Evolutionary conservation across 345 rosid genomes (phyloP).

Genomic region (Anastatica hierochuntica): DNA sequence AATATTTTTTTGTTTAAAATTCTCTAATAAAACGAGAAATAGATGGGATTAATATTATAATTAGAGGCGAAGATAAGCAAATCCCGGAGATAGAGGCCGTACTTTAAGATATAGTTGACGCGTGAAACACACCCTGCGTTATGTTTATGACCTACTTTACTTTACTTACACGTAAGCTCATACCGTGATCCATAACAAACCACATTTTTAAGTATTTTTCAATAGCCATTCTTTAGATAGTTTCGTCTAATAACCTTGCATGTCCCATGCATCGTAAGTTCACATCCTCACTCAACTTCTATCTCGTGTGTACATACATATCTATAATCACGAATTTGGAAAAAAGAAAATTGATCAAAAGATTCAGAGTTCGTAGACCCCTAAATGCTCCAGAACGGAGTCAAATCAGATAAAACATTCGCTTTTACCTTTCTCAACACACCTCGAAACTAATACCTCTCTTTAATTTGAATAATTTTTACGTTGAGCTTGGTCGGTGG

Average conservation of each 20-base stretch:
- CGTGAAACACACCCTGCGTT: constrained; percentile 23
- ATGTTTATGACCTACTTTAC: constrained; percentile 4
- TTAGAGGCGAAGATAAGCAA: constrained; percentile 7
- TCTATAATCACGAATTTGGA: no score
- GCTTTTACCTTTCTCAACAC: no score
- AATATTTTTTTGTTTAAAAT: no score
- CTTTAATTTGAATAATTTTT: no score
- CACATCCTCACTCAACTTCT: constrained; percentile 21
- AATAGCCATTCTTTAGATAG: background rate
- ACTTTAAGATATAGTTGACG: constrained; percentile 21
- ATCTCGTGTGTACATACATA: no score
- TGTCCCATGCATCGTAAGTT: constrained; percentile 22
- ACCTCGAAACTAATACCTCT: no score
- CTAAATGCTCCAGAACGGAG: no score
- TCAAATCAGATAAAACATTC: no score
- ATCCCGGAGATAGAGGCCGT: constrained; percentile 16
- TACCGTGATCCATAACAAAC: constrained; percentile 24
- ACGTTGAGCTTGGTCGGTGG: no score
- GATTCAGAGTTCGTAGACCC: no score
- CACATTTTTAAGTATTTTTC: constrained; percentile 3
- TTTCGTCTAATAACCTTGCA: constrained; percentile 13
- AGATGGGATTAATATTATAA: background rate
- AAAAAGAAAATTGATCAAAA: no score
- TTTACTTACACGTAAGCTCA: constrained; percentile 21
- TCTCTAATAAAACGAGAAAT: no score